phyloP scores from a whole-genome alignment of 805 yeast species.

The Metschnikowia peoriensis region DNA sequence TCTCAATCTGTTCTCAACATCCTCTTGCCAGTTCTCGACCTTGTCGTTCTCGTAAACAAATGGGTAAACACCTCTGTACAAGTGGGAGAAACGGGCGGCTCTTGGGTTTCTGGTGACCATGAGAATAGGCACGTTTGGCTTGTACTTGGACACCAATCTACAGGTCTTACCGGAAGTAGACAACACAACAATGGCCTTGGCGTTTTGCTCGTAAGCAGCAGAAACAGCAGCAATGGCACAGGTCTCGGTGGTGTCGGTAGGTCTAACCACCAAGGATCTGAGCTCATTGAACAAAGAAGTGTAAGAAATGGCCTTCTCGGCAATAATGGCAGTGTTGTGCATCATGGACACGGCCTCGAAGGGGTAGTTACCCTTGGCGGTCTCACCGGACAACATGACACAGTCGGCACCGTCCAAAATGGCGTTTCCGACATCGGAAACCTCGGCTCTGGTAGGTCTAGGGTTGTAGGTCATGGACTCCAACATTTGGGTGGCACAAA shows the following conservation, averaged over 20 bases:
- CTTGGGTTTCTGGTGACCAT: slow-evolving; percentile 95
- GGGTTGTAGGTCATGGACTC: slow-evolving; percentile 99
- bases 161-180: slow-evolving; percentile 95
- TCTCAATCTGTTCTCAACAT: slow-evolving; percentile 91
- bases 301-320: slow-evolving; percentile 96
- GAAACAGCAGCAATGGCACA: slow-evolving; percentile 96
- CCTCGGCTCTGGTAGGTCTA: slow-evolving; percentile 99
- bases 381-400: slow-evolving; percentile 99
- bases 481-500: slow-evolving; percentile 99
- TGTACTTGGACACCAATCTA: slow-evolving; percentile 94
- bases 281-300: slow-evolving; percentile 80
- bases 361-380: slow-evolving; percentile 99
- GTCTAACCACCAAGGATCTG: slow-evolving; percentile 79
- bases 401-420: slow-evolving; percentile 99
- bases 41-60: slow-evolving; percentile 70
- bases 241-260: slow-evolving; percentile 93
- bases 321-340: slow-evolving; percentile 96
- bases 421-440: slow-evolving; percentile 98
- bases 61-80: slow-evolving; percentile 98
- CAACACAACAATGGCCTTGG: slow-evolving; percentile 94
- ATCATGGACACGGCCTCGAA: slow-evolving; percentile 96
- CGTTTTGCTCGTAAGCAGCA: slow-evolving; percentile 93
- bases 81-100: slow-evolving; percentile 93
- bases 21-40: slow-evolving; percentile 89
- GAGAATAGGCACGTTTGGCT: slow-evolving; percentile 95